These are phyloP conservation scores for Kwoniella mangroviensis DNA, from an alignment of 768 basidiomycete species.

Conservation along the genomic window DNA sequence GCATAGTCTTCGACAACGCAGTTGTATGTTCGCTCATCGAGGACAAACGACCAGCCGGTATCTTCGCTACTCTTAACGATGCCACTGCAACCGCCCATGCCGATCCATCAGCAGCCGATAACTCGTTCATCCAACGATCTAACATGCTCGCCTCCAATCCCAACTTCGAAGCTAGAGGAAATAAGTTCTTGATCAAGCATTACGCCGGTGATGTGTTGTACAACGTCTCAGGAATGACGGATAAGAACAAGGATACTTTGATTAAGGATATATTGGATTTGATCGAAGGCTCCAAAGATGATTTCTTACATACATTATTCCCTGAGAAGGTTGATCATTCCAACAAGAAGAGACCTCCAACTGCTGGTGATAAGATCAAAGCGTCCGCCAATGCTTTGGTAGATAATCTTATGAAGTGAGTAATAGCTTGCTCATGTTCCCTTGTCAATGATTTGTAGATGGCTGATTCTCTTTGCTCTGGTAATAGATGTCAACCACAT, in stretches of 20 bases:
- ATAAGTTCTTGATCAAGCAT: slow-evolving; percentile 92
- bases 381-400: slow-evolving; percentile 96
- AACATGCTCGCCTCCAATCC: slow-evolving; percentile 78
- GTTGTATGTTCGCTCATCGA: slow-evolving; percentile 98
- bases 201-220: slow-evolving; percentile 99
- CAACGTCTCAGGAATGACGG: slow-evolving; percentile 96
- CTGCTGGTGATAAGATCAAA: slow-evolving; percentile 97
- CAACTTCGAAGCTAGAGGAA: slow-evolving; percentile 92
- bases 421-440: not conserved
- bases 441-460: not conserved
- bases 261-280: slow-evolving; percentile 94
- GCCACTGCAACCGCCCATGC: slow-evolving; percentile 99
- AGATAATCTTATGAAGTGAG: slow-evolving; percentile 86
- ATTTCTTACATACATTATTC: slow-evolving; percentile 86
- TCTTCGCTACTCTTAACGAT: slow-evolving; percentile 96
- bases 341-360: slow-evolving; percentile 96
- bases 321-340: slow-evolving; percentile 93
- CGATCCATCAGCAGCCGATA: slow-evolving; percentile 93
- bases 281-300: slow-evolving; percentile 75
- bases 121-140: slow-evolving; percentile 91
- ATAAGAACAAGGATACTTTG: slow-evolving; percentile 98
- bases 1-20: slow-evolving; percentile 58
- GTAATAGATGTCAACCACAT: slow-evolving; percentile 73
- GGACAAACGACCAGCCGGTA: slow-evolving; percentile 91
- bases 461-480: not conserved